Conservation (phyloP, 1,284 basidiomycete genomes). For the Papiliotrema terrestris region DNA sequence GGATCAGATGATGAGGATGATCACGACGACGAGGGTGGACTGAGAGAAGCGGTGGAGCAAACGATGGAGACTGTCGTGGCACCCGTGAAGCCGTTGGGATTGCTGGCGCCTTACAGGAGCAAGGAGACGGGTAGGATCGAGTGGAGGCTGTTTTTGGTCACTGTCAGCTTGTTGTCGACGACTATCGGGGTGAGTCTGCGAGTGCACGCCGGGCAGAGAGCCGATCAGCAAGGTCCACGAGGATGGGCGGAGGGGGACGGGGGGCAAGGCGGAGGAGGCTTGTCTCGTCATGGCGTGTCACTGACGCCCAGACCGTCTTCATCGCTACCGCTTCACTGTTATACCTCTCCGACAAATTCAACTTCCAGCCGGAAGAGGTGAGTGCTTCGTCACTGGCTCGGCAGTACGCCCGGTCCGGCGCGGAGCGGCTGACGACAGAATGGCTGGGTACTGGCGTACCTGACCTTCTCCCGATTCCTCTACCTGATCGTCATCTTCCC, state of each 20-base stretch:
- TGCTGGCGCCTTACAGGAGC: constrained; percentile 27
- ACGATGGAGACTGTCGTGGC: constrained; percentile 18
- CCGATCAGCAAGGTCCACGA: no score
- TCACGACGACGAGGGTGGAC: constrained; percentile 6
- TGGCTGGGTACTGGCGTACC: constrained; percentile 37
- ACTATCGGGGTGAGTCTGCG: constrained; percentile 23
- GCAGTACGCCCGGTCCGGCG: background rate
- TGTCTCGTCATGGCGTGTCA: no score
- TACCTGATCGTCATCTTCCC: constrained; percentile 37
- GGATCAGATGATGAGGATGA: constrained; percentile 6
- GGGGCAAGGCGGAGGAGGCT: no score
- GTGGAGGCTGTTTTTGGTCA: constrained; percentile 29
- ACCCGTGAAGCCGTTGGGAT: constrained; percentile 28
- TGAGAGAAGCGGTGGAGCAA: constrained; percentile 5
- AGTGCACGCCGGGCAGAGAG: background rate
- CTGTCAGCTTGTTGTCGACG: constrained; percentile 27
- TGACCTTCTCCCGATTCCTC: constrained; percentile 26
- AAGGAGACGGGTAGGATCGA: constrained; percentile 14
- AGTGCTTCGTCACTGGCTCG: background rate
- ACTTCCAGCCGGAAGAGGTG: constrained; percentile 31
- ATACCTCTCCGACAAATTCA: constrained; percentile 35
- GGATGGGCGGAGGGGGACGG: no score
- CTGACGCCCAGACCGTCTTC: constrained; percentile 27
- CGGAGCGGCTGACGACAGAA: constrained; percentile 22
- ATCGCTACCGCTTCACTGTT: constrained; percentile 33